Percentiles rank a stretch among this genome's conserved stretches.
These are phyloP conservation scores for Coffea canephora DNA, from an alignment of 257 asterid genomes.

Conservation along the genomic window DNA sequence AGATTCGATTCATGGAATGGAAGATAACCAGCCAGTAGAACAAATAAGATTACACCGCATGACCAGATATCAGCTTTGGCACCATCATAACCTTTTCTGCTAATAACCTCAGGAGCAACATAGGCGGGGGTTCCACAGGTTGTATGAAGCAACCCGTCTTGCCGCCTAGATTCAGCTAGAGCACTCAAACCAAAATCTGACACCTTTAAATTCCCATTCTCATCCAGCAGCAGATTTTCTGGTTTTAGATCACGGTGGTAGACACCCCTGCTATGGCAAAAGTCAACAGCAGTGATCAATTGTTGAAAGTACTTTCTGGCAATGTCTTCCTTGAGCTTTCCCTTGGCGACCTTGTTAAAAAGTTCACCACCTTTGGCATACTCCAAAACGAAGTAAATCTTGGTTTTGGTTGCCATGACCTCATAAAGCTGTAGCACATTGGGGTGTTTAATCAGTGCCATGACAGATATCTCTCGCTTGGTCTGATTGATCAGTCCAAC, in stretches of 20 bases:
- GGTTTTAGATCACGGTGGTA: slow-evolving; percentile 83
- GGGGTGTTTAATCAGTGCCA: slow-evolving; percentile 64
- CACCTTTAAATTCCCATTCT: slow-evolving; percentile 59
- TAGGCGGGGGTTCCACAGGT: slow-evolving; percentile 86
- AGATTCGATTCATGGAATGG: slow-evolving; percentile 64
- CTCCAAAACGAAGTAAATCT: slow-evolving; percentile 69
- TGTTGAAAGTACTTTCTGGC: slow-evolving; percentile 73
- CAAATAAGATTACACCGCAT: slow-evolving; percentile 72
- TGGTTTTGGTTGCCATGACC: slow-evolving; percentile 77
- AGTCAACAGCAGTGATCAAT: slow-evolving; percentile 51
- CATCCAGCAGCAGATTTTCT: slow-evolving; percentile 70
- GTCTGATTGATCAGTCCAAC: slow-evolving; percentile 65
- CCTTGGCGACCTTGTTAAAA: slow-evolving; percentile 59
- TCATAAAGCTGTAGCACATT: slow-evolving; percentile 58
- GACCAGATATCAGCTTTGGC: slow-evolving; percentile 79
- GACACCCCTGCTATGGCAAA: slow-evolving; percentile 68
- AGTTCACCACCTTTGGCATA: slow-evolving; percentile 87
- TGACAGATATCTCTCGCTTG: slow-evolving; percentile 66
- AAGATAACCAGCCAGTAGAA: slow-evolving; percentile 63
- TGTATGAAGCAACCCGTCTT: slow-evolving; percentile 79
- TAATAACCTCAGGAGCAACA: slow-evolving; percentile 75
- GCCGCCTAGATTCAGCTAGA: slow-evolving; percentile 42
- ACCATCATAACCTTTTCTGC: slow-evolving; percentile 66
- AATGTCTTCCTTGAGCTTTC: slow-evolving; percentile 56
- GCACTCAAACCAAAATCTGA: slow-evolving; percentile 86